Percentiles rank a stretch among this genome's conserved stretches.
Evolutionary conservation across 1,284 basidiomycete species (phyloP).

Genomic region (Ceratobasidium sp.): DNA sequence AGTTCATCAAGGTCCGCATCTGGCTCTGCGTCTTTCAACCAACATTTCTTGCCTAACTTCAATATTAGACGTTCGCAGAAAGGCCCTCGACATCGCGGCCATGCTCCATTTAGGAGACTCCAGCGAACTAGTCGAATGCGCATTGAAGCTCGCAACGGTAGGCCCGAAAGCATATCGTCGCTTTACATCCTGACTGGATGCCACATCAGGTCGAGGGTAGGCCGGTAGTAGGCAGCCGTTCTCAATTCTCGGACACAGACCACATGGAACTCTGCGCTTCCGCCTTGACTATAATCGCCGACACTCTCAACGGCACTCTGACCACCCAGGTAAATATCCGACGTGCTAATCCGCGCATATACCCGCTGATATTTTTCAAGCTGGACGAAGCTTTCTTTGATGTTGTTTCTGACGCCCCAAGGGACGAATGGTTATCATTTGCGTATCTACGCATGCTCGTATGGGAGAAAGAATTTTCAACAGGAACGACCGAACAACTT

Average conservation of each 20-base stretch:
- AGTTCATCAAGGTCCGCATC: not conserved
- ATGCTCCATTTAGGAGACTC: constrained; percentile 21
- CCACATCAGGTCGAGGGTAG: not conserved
- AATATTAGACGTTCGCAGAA: not conserved
- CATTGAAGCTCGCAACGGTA: constrained; percentile 16
- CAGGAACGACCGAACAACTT: not conserved
- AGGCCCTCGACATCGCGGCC: constrained; percentile 18
- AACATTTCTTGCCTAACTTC: not conserved
- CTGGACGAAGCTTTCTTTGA: constrained; percentile 5
- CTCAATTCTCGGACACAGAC: not conserved
- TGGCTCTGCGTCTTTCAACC: no score
- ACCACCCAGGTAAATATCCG: constrained; percentile 4
- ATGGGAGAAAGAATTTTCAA: constrained; percentile 8
- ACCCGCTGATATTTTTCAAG: not conserved
- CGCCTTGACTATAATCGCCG: not conserved
- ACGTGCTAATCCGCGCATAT: no score
- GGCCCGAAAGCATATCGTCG: not conserved
- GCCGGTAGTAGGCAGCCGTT: not conserved
- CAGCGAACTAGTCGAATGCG: constrained; percentile 14
- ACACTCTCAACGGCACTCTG: not conserved
- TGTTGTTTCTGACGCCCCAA: not conserved
- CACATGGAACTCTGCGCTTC: constrained; percentile 22
- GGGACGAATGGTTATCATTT: not conserved
- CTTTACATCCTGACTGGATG: not conserved
- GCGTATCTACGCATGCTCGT: constrained; percentile 7